Evolutionary conservation across 352 stramenopile species (phyloP).

Genomic region (Pythium insidiosum): DNA sequence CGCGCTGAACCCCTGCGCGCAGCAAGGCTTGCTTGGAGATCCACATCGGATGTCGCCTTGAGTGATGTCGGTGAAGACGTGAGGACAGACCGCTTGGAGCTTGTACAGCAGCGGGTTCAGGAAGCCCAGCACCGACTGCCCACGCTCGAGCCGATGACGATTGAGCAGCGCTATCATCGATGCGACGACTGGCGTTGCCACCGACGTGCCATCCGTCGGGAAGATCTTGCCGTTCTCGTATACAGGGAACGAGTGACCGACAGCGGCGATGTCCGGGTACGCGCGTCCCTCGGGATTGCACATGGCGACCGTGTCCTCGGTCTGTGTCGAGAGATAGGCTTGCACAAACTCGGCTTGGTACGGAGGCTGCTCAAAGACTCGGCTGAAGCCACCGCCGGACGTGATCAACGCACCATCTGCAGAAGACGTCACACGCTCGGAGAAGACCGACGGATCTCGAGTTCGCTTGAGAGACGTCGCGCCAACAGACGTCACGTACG

Average conservation of each 20-base stretch:
- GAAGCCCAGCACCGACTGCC: constrained; percentile 43
- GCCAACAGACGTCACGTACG: constrained; percentile 63
- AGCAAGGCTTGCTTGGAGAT: constrained; percentile 35
- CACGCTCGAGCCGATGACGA: constrained; percentile 24
- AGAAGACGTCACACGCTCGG: constrained; percentile 42
- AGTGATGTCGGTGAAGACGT: constrained; percentile 67
- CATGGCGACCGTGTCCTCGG: constrained; percentile 14
- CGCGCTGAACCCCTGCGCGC: constrained; percentile 31
- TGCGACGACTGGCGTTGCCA: constrained; percentile 58
- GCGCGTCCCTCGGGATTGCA: constrained; percentile 41
- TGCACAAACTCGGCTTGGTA: constrained; percentile 38
- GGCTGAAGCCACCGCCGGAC: constrained; percentile 65
- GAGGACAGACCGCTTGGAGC: constrained; percentile 38
- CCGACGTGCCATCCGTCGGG: constrained; percentile 61
- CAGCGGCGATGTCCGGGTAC: constrained; percentile 54
- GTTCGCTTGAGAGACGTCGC: constrained; percentile 38
- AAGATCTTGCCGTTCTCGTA: constrained; percentile 40
- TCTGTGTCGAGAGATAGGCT: constrained; percentile 24
- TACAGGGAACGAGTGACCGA: constrained; percentile 59
- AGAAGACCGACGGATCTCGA: too few species aligned
- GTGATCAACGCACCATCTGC: constrained; percentile 50
- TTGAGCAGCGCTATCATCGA: constrained; percentile 62
- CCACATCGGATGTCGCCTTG: constrained; percentile 55
- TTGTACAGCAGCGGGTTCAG: constrained; percentile 69
- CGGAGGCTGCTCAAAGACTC: constrained; percentile 30